Evolutionary conservation across 1,139 yeast species (phyloP), one percentile per base, ranked within the genome.

Genomic region (Yamadazyma triangularis): DNA sequence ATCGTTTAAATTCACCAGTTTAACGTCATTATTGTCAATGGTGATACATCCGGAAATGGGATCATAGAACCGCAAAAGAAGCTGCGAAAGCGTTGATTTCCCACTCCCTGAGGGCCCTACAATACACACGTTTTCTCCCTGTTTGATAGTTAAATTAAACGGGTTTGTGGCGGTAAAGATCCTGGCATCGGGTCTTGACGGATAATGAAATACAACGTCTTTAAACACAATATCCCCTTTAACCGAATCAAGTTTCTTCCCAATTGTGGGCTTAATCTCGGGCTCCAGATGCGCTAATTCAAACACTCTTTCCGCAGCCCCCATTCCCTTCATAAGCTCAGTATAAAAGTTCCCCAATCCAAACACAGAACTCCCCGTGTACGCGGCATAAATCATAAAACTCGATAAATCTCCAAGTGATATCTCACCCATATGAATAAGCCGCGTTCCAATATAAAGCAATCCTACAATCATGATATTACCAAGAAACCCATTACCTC

Each of bases 61-160:
- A 46, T 86, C 88, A 51, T 91, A 91, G 53, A 85, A 87, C 32
- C 96, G 63, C 36, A 88, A 59, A 34, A 91, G 54, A 33, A 91
- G 60, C 19, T 91, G 85, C 2, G 94, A 78, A 23, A 91, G 79
- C 0, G 96, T 89, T 1, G 96, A 86, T 56, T 91, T 91, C 21
- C 97, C 98, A 40, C 93, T 79, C 12, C 98, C 97, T 3, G 95
- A 84, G 4, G 96, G 96, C 0, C 97, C 98, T 10, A 89, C 97
- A 42, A 91, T 77, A 54, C 96, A 89, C 10, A 89, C 87, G 47
- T 87, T 87, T 32, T 91, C 83, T 2, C 96, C 96, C 12, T 86
- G 73, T 24, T 76, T 76, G 37, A 91, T 83, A 13, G 67, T 71
- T 47, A 89, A 73, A 33, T 77, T 69, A 31, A 89, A 51, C 12